Evolutionary conservation across 2,329 filamentous ascomycete genomes (phyloP), one percentile per base, ranked within the genome.

Genomic region (Fusarium ramigenum): DNA sequence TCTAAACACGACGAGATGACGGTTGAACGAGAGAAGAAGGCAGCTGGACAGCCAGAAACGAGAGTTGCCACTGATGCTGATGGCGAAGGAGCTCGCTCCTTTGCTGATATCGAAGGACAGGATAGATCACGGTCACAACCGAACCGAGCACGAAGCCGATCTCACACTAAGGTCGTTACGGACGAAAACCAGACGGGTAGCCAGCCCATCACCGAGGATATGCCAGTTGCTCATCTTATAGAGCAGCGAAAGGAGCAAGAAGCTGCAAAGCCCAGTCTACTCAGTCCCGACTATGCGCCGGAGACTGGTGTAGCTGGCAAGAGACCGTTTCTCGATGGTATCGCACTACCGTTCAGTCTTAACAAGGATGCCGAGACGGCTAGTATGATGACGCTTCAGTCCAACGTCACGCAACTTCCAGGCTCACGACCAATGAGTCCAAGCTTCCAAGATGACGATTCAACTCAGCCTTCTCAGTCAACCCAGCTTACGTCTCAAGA

Each of bases 1-100:
- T 95, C 92, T 50, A 97, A 93, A 79, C 94, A 98, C 78, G 96
- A 98, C 79, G 89, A 96, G 80, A 87, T 87, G 70, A 93, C 93
- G 0, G 87, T 97, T 7, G 84, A 86, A 52, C 84, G 89, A 7
- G 89, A 91, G 79, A 80, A 87, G 59, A 85, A 87, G 71, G 86
- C 86, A 2, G 85, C 86, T 5, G 81, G 82, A 64, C 76, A 80
- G 32, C 77, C 79, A 4, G 78, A 78, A 23, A 64, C 73, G 2
- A 73, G 77, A 32, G 73, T 78, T 47, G 83, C 83, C 3, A 83
- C 81, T 9, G 79, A 78, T 4, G 80, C 77, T 6, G 84, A 88
- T 40, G 85, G 84, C 2, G 77, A 84, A 44, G 85, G 84, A 4
- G 84, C 85, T 2, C 82, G 83, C 21, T 78, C 83, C 4, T 84